phyloP scores from a whole-genome alignment of 345 rosid genomes.

The Ceriops tagal region DNA sequence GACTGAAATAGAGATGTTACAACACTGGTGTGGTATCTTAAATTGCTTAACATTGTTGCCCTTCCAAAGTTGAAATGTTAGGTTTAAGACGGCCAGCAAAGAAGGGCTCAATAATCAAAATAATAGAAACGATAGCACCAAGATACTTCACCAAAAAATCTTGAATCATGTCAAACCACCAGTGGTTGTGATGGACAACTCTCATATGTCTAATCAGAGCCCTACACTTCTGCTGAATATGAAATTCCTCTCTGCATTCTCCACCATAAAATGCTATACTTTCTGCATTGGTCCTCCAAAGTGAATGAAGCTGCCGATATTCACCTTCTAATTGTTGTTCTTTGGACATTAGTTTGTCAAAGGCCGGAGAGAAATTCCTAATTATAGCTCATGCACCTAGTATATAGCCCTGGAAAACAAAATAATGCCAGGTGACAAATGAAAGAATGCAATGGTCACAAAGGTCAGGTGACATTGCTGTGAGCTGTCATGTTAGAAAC shows the following conservation, averaged over 20 bases:
- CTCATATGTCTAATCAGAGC: conserved; percentile 68
- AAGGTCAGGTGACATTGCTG: neutral
- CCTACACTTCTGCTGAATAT: conserved; percentile 80
- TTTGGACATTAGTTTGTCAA: conserved; percentile 84
- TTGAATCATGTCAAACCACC: conserved; percentile 99
- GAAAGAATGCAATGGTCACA: conserved; percentile 8
- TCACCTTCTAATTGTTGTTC: conserved; percentile 99
- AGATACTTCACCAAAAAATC: conserved; percentile 95
- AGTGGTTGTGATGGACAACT: conserved; percentile 78
- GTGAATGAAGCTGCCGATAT: conserved; percentile 90
- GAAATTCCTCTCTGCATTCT: conserved; percentile 81
- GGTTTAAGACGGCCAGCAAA: conserved; percentile 88
- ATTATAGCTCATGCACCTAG: conserved; percentile 82
- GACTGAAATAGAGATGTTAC: conserved; percentile 85
- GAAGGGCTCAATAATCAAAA: conserved; percentile 94
- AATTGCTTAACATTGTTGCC: conserved; percentile 96
- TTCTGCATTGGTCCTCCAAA: conserved; percentile 95
- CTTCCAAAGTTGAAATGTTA: conserved; percentile 79
- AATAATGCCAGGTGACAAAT: conserved; percentile 13
- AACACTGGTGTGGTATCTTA: conserved; percentile 98
- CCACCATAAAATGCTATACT: conserved; percentile 98
- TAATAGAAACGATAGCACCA: conserved; percentile 91
- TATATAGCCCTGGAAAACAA: conserved; percentile 68
- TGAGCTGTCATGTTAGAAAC: conserved; percentile 6
- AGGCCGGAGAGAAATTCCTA: conserved; percentile 88